Conservation (phyloP, 1,284 basidiomycete species). For the Puccinia novopanici region DNA sequence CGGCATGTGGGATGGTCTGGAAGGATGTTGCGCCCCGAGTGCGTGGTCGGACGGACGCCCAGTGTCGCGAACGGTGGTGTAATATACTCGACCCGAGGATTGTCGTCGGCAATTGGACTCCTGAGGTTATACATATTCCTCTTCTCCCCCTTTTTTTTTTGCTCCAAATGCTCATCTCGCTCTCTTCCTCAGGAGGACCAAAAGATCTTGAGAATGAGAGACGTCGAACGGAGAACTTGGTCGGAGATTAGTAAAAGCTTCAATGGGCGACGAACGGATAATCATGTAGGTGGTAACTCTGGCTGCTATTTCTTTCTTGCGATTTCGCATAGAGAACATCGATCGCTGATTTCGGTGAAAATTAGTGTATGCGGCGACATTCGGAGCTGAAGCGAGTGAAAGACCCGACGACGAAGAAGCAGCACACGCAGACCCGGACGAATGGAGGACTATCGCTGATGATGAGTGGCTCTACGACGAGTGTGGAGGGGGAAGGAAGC, state of each 20-base stretch:
- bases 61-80: slow-evolving; percentile 47
- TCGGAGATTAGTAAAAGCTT: slow-evolving; percentile 52
- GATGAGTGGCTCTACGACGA: neutral
- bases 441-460: neutral
- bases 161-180: neutral
- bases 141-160: neutral
- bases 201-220: slow-evolving; percentile 46
- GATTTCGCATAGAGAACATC: neutral
- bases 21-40: slow-evolving; percentile 42
- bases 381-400: slow-evolving; percentile 6
- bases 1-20: slow-evolving; percentile 48
- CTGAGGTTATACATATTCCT: slow-evolving; percentile 5
- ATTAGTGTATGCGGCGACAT: slow-evolving; percentile 11
- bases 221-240: slow-evolving; percentile 52
- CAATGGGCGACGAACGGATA: slow-evolving; percentile 51
- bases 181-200: slow-evolving; percentile 52
- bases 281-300: slow-evolving; percentile 48
- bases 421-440: neutral
- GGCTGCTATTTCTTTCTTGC: neutral
- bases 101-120: slow-evolving; percentile 40
- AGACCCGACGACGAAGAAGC: neutral
- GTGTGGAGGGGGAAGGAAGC: neutral
- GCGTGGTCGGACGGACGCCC: slow-evolving; percentile 40
- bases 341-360: neutral
- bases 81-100: slow-evolving; percentile 42